Percentiles rank a stretch among this genome's conserved stretches.
Conservation (phyloP, 2,329 filamentous ascomycete species). For the Diaporthe caulivora region DNA sequence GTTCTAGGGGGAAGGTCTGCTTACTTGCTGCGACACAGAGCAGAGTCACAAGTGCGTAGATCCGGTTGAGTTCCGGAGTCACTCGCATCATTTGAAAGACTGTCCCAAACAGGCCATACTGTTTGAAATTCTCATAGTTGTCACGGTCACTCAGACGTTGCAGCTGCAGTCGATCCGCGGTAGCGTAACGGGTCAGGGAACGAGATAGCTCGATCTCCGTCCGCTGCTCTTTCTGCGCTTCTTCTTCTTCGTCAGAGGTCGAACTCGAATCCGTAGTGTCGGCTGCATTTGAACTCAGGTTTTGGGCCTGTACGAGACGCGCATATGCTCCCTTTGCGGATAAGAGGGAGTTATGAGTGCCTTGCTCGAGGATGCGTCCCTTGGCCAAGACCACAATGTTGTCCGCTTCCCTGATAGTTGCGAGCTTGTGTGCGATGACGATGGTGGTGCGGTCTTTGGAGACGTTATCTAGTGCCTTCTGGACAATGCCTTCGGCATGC, state of each 20-base stretch:
- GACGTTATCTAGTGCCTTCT: constrained; percentile 47
- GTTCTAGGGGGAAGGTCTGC: not conserved
- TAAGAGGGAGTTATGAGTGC: constrained; percentile 69
- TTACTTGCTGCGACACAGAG: constrained; percentile 17
- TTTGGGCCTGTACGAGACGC: constrained; percentile 56
- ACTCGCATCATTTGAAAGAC: not conserved
- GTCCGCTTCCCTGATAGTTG: constrained; percentile 70
- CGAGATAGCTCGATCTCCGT: constrained; percentile 1
- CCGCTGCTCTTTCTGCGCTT: not conserved
- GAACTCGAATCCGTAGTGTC: not conserved
- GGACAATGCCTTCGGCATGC: constrained; percentile 68
- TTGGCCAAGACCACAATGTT: constrained; percentile 72
- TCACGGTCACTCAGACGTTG: not conserved
- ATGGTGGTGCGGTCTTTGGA: constrained; percentile 71
- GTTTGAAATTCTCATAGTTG: constrained; percentile 15
- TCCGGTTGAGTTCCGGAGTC: not conserved
- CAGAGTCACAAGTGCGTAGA: not conserved
- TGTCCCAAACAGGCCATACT: not conserved
- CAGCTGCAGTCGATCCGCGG: not conserved
- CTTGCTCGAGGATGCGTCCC: constrained; percentile 70
- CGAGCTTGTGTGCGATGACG: constrained; percentile 71
- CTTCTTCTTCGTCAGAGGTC: constrained; percentile 35
- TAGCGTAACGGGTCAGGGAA: not conserved
- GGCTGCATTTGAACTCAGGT: constrained; percentile 36
- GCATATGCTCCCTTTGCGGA: constrained; percentile 60